Conservation (phyloP, 768 basidiomycete species). For the Tulasnella sp. region DNA sequence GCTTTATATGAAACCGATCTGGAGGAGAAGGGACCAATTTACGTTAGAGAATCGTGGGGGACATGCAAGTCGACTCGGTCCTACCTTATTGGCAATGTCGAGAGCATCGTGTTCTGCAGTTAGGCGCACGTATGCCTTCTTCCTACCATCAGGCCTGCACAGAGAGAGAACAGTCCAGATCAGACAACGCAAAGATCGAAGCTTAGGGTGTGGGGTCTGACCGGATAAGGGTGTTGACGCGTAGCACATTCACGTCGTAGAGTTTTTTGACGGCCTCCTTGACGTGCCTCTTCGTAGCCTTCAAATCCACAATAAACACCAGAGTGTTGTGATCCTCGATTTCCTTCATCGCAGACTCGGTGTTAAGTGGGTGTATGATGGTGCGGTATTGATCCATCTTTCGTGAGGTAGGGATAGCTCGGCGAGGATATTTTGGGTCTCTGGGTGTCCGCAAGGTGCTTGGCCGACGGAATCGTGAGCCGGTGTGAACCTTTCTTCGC, state of each 20-base stretch:
- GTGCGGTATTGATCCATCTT: conserved; percentile 96
- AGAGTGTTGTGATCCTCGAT: conserved; percentile 99
- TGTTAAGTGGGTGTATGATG: conserved; percentile 84
- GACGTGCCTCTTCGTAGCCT: conserved; percentile 96
- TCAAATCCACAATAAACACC: conserved; percentile 93
- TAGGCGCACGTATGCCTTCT: conserved; percentile 97
- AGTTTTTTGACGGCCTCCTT: conserved; percentile 99
- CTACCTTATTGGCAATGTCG: conserved; percentile 94
- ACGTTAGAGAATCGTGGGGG: neutral
- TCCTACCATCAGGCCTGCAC: conserved; percentile 86
- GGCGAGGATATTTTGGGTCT: conserved; percentile 88
- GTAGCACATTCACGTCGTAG: conserved; percentile 91
- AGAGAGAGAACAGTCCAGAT: neutral
- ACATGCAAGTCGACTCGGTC: conserved; percentile 17
- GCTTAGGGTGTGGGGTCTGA: conserved; percentile 29
- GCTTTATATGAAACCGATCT: conserved; percentile 92
- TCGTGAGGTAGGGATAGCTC: conserved; percentile 80
- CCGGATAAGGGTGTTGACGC: conserved; percentile 98
- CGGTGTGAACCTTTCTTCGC: conserved; percentile 67
- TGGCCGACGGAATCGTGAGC: conserved; percentile 90
- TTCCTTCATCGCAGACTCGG: conserved; percentile 98
- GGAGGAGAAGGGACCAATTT: conserved; percentile 6
- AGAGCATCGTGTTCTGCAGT: conserved; percentile 92
- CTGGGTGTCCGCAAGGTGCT: conserved; percentile 81
- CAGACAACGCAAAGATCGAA: neutral